Base-by-base conservation (phyloP, 1,139 yeast species). In the Zygosaccharomyces sapae region DNA sequence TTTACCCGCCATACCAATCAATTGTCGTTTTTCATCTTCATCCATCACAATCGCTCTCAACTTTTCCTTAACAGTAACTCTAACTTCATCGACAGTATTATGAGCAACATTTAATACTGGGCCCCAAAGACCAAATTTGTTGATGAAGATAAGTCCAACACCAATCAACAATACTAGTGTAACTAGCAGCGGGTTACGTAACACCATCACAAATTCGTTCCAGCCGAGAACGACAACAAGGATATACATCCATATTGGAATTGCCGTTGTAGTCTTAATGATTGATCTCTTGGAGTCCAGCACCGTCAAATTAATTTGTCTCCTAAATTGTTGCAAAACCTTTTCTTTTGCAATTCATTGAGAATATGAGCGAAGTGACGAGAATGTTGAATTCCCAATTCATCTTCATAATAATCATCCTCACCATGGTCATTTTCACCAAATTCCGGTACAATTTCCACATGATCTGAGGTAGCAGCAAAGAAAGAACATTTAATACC, bases 151-250 rank as follows among this genome's bases (percentile, higher is more conserved):
- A 2, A 77, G 65, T 1, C 79, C 84, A 0, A 85, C 88, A 1
- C 77, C 79, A 1, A 74, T 36, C 1, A 86, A 55, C 43, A 88
- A 61, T 8, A 79, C 54, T 5, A 79, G 59, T 16, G 88, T 71
- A 59, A 89, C 82, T 57, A 84, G 75, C 20, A 86, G 62, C 25
- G 98, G 98, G 64, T 87, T 90, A 53, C 95, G 77, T 43, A 92
- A 62, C 19, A 92, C 80, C 6, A 95, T 85, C 85, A 89, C 79
- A 58, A 92, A 85, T 72, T 92, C 97, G 67, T 90, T 90, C 97
- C 97, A 92, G 9, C 98, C 98, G 29, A 92, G 72, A 5, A 86
- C 80, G 2, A 85, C 66, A 20, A 92, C 71, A 5, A 92, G 63
- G 18, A 81, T 70, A 67, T 87, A 88, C 51, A 92, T 79, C 71